Conservation (phyloP, 371 early-diverging fungal genomes). For the Gilbertella persicaria region DNA sequence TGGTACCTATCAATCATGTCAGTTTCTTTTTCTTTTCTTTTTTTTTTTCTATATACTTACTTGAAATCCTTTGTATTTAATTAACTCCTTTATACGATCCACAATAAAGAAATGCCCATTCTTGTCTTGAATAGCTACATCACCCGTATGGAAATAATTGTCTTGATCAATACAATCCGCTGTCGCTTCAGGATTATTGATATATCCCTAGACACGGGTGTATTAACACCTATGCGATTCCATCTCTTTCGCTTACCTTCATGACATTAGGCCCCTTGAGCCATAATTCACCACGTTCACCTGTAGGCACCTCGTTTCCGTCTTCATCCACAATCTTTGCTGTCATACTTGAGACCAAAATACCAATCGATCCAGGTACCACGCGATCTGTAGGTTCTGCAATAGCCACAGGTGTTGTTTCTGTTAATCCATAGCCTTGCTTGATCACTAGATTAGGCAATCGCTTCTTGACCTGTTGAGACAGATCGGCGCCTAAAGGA, state of each 20-base stretch:
- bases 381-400: conserved; percentile 10
- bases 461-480: conserved; percentile 35
- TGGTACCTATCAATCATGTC: too few relatives aligned
- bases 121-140: conserved; percentile 68
- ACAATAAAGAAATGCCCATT: conserved; percentile 65
- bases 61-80: conserved; percentile 78
- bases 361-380: conserved; percentile 65
- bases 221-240: neutral
- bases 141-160: conserved; percentile 84
- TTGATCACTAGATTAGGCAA: conserved; percentile 43
- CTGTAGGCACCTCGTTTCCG: conserved; percentile 55
- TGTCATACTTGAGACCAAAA: conserved; percentile 64
- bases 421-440: conserved; percentile 30
- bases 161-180: conserved; percentile 57
- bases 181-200: conserved; percentile 70
- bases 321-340: conserved; percentile 71
- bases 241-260: conserved; percentile 38
- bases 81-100: conserved; percentile 78
- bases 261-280: conserved; percentile 83
- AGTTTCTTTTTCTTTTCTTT: too few relatives aligned
- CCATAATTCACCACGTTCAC: conserved; percentile 75
- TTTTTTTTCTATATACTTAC: too few relatives aligned
- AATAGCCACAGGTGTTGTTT: conserved; percentile 15
- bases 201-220: conserved; percentile 49
- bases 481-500: conserved; percentile 67